A percentile compares a stretch with the other conserved stretches of the same genome.
These are phyloP conservation scores for Phytophthora kernoviae DNA, from an alignment of 352 stramenopile species.

Conservation along the genomic window DNA sequence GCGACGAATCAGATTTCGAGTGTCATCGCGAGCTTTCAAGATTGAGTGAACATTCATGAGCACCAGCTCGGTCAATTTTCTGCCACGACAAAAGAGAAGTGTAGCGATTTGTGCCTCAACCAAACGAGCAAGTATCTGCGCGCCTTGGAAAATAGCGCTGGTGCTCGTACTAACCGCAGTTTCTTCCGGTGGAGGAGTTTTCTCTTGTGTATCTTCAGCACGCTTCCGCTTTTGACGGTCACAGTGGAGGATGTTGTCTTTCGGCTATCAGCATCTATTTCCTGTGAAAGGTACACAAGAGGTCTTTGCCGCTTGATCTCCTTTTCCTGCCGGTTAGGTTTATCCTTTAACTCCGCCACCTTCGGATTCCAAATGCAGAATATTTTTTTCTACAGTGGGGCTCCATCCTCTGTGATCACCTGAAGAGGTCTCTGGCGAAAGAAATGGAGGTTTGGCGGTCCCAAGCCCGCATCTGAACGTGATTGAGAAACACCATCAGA, in stretches of 20 bases:
- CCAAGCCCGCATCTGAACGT: slow-evolving; percentile 2
- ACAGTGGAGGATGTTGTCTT: background rate
- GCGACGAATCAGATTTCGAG: slow-evolving; percentile 27
- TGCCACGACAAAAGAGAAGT: slow-evolving; percentile 95
- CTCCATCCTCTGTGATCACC: slow-evolving; percentile 91
- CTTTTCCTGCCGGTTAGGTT: background rate
- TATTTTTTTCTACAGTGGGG: slow-evolving; percentile 89
- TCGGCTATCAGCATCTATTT: background rate
- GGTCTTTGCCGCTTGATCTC: background rate
- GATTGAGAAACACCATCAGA: background rate
- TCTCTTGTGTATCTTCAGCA: background rate
- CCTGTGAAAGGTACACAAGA: background rate
- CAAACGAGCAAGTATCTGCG: slow-evolving; percentile 91
- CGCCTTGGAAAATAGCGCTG: slow-evolving; percentile 90
- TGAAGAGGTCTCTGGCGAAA: slow-evolving; percentile 56
- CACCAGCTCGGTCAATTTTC: slow-evolving; percentile 94
- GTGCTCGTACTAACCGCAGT: slow-evolving; percentile 29
- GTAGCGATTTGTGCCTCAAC: slow-evolving; percentile 91
- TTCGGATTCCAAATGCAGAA: slow-evolving; percentile 97
- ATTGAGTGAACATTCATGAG: slow-evolving; percentile 86
- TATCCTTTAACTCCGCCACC: slow-evolving; percentile 23
- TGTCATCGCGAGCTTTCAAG: slow-evolving; percentile 47
- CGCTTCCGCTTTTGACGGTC: slow-evolving; percentile 25
- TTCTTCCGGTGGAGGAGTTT: slow-evolving; percentile 6
- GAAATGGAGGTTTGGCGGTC: slow-evolving; percentile 59